phyloP scores from a whole-genome alignment of 768 basidiomycete genomes.

The Mrakia frigida region DNA sequence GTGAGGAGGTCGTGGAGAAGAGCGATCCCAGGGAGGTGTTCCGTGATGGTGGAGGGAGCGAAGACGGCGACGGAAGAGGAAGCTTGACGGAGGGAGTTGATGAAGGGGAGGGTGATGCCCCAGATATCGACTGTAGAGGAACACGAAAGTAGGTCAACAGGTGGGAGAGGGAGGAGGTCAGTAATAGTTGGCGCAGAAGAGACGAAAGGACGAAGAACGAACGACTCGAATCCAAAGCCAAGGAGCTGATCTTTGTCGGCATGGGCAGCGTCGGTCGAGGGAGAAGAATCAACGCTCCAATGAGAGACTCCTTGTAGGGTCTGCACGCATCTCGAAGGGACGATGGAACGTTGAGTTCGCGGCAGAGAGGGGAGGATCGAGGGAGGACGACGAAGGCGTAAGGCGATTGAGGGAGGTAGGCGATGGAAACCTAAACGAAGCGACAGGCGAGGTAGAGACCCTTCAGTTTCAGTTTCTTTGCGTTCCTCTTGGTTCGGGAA shows the following conservation, averaged over 20 bases:
- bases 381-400: slow-evolving; percentile 1
- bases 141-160: background rate
- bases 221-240: background rate
- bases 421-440: background rate
- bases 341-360: background rate
- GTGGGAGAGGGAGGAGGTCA: background rate
- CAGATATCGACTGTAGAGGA: background rate
- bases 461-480: background rate
- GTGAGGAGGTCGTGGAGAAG: background rate
- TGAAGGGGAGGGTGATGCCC: background rate
- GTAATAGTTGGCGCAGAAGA: too few species aligned
- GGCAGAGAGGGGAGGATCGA: background rate
- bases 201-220: background rate
- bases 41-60: background rate
- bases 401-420: background rate
- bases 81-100: background rate
- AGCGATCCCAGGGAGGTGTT: background rate
- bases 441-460: background rate
- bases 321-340: background rate
- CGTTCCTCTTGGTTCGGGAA: background rate
- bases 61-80: background rate
- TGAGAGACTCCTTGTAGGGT: background rate
- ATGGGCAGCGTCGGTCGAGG: background rate
- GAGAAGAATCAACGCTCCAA: background rate
- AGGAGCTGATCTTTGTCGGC: background rate